phyloP scores from a whole-genome alignment of 2,329 filamentous ascomycete species.

The Botrytis byssoidea region DNA sequence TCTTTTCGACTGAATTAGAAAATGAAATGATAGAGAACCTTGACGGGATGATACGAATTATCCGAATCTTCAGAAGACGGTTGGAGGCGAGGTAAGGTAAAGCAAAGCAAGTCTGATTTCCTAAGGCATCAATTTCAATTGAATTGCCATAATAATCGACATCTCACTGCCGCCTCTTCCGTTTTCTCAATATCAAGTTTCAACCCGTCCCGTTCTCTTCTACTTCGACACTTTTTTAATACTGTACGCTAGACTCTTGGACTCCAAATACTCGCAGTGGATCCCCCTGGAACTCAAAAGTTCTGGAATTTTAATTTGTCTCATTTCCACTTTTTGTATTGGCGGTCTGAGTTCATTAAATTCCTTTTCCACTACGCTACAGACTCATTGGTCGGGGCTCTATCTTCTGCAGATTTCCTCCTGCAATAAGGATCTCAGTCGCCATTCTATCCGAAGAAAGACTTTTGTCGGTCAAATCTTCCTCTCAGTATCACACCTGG shows the following conservation, averaged over 20 bases:
- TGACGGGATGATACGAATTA: not conserved
- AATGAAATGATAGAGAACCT: not conserved
- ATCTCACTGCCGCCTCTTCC: not conserved
- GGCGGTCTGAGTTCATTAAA: not conserved
- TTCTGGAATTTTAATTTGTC: not conserved
- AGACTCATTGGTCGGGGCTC: not conserved
- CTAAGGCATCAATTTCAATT: slow-evolving; percentile 1
- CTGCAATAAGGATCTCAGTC: not conserved
- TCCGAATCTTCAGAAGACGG: not conserved
- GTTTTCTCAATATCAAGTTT: not conserved
- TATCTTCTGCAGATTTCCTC: not conserved
- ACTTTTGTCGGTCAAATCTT: not conserved
- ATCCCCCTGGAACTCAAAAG: not conserved
- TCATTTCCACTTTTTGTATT: not conserved
- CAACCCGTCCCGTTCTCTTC: not conserved
- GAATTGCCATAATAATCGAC: not conserved
- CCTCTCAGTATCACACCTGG: not conserved
- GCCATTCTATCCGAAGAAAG: not conserved
- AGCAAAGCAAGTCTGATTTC: not conserved
- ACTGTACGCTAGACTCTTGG: too few species aligned
- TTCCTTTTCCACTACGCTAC: not conserved
- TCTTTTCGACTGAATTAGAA: not conserved
- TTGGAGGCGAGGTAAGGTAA: not conserved
- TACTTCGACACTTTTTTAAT: not conserved
- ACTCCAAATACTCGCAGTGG: not conserved